Percentiles rank a stretch among this genome's conserved stretches.
phyloP scores from a whole-genome alignment of 2,329 filamentous ascomycete genomes.

The Cordyceps cateniannulata region DNA sequence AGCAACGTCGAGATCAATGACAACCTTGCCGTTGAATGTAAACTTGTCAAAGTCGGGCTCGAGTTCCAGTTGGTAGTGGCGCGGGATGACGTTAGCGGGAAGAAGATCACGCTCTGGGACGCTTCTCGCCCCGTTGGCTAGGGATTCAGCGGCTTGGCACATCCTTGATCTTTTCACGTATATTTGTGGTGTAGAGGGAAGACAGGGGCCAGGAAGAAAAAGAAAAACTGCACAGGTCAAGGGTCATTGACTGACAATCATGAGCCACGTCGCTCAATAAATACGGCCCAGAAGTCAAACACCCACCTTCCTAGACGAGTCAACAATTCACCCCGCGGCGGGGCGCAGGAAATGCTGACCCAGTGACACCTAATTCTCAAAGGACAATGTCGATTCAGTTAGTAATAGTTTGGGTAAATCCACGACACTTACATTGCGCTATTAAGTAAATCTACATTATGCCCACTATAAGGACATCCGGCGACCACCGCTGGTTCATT shows the following conservation, averaged over 20 bases:
- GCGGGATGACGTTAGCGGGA: slow-evolving; percentile 82
- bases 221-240: too few species aligned
- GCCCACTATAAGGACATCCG: background rate
- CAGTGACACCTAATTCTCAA: background rate
- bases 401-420: slow-evolving; percentile 4
- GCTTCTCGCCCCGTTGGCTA: background rate
- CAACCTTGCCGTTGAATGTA: slow-evolving; percentile 76
- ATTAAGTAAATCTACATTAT: background rate
- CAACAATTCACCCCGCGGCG: slow-evolving; percentile 1
- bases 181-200: background rate
- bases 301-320: slow-evolving; percentile 1
- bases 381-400: background rate
- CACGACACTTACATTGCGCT: background rate
- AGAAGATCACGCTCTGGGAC: slow-evolving; percentile 64
- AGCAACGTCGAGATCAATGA: slow-evolving; percentile 79
- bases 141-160: background rate
- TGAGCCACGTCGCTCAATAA: background rate
- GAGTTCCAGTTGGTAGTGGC: slow-evolving; percentile 84
- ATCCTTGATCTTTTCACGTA: background rate
- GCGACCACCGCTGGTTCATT: background rate
- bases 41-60: slow-evolving; percentile 87
- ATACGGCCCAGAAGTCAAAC: background rate
- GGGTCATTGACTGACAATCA: background rate
- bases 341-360: background rate
- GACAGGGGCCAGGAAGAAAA: background rate